Percentiles rank a stretch among this genome's conserved stretches.
phyloP scores from a whole-genome alignment of 768 basidiomycete species.

The Lactarius psammicola region DNA sequence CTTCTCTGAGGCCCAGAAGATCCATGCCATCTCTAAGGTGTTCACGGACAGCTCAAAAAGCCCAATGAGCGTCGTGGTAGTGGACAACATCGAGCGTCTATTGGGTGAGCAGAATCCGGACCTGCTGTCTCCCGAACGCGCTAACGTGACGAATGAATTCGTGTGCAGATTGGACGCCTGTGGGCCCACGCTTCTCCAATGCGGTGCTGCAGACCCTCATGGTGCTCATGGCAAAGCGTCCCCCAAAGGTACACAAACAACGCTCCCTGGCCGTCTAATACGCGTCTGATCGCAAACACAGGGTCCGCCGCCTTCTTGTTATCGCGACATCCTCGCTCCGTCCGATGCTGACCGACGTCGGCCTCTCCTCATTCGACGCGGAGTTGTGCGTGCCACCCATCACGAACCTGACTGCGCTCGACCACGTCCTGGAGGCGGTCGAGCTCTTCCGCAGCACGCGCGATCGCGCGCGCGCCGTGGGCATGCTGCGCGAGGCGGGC shows the following conservation, averaged over 20 bases:
- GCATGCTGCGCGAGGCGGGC: conserved; percentile 70
- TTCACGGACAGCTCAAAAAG: conserved; percentile 97
- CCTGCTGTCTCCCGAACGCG: neutral
- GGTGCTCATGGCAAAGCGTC: conserved; percentile 82
- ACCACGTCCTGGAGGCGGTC: conserved; percentile 74
- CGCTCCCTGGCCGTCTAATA: neutral
- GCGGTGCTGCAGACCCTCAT: conserved; percentile 86
- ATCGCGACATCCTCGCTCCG: conserved; percentile 91
- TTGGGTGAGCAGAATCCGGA: conserved; percentile 56
- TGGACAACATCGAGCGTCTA: conserved; percentile 91
- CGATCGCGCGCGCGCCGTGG: conserved; percentile 58
- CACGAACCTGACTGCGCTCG: conserved; percentile 65
- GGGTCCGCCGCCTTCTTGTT: conserved; percentile 88
- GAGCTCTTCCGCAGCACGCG: conserved; percentile 62
- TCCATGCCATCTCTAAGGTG: conserved; percentile 85
- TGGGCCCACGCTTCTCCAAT: conserved; percentile 97
- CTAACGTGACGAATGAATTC: neutral
- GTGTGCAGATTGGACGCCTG: conserved; percentile 85
- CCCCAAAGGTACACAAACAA: conserved; percentile 71
- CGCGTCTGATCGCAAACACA: neutral
- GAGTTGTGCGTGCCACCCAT: conserved; percentile 85
- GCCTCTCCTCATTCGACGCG: conserved; percentile 84
- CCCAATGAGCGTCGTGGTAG: conserved; percentile 91
- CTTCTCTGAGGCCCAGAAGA: conserved; percentile 88
- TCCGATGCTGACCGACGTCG: conserved; percentile 81